A percentile compares a stretch with the other conserved stretches of the same genome.
These are phyloP conservation scores for Yamadazyma trypodendri DNA, from an alignment of 1,139 yeast genomes.

Conservation along the genomic window DNA sequence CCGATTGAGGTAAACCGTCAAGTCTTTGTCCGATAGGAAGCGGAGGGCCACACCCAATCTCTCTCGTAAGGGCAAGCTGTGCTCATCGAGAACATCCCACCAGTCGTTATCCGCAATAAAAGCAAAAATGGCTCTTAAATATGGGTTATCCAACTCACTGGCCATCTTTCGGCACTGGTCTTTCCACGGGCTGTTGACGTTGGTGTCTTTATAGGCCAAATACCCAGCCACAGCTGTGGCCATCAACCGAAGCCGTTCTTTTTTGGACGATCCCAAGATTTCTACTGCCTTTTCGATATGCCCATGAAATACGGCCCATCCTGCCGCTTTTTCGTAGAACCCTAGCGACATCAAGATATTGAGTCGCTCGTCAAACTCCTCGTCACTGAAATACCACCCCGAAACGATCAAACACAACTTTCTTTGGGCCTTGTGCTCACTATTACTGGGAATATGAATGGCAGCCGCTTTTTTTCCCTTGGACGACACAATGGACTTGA, in stretches of 20 bases:
- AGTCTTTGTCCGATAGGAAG: conserved; percentile 75
- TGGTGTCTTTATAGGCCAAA: conserved; percentile 64
- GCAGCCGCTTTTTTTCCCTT: conserved; percentile 47
- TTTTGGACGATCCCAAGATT: conserved; percentile 59
- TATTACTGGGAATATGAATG: conserved; percentile 45
- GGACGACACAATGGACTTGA: conserved; percentile 39
- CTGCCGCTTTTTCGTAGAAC: conserved; percentile 87
- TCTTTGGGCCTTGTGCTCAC: conserved; percentile 61
- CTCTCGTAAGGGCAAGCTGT: conserved; percentile 83
- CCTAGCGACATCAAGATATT: conserved; percentile 56
- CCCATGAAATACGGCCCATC: conserved; percentile 96
- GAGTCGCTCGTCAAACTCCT: conserved; percentile 73
- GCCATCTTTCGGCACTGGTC: conserved; percentile 90
- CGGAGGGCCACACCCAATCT: conserved; percentile 87
- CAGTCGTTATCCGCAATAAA: conserved; percentile 92
- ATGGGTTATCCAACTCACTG: conserved; percentile 84
- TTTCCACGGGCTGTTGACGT: conserved; percentile 82
- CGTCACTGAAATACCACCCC: conserved; percentile 86
- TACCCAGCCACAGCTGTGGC: conserved; percentile 96
- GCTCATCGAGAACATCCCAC: conserved; percentile 94
- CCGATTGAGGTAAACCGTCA: conserved; percentile 63
- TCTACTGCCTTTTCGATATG: conserved; percentile 79
- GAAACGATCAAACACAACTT: conserved; percentile 79
- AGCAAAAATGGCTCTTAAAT: conserved; percentile 87
- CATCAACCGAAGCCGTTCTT: conserved; percentile 68